phyloP scores from a whole-genome alignment of 495 filamentous ascomycete genomes.

The Aspergillus ostianus region DNA sequence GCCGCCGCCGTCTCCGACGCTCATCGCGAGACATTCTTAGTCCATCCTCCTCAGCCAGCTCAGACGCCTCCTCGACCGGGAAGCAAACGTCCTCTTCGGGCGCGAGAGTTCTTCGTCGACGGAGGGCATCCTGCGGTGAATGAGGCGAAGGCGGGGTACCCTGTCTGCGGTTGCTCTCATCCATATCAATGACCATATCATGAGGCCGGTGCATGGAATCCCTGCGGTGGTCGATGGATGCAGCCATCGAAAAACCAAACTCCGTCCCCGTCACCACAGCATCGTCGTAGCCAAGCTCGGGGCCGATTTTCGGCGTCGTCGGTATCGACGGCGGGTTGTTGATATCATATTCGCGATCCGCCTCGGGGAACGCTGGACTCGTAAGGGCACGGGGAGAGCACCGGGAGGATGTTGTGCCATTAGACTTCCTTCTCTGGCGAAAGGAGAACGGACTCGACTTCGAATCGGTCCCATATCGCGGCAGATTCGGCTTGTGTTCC shows the following conservation, averaged over 20 bases:
- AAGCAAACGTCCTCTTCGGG: conserved; percentile 94
- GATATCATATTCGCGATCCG: conserved; percentile 66
- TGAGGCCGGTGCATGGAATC: conserved; percentile 26
- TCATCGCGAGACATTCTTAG: conserved; percentile 37
- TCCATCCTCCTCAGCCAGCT: conserved; percentile 74
- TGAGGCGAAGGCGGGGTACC: conserved; percentile 33
- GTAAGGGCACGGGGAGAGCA: conserved; percentile 32
- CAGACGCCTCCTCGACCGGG: conserved; percentile 73
- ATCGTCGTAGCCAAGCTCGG: conserved; percentile 72
- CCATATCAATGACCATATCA: conserved; percentile 62
- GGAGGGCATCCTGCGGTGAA: conserved; percentile 34
- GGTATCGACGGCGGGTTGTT: conserved; percentile 98
- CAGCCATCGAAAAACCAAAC: conserved; percentile 39
- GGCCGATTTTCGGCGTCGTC: conserved; percentile 62
- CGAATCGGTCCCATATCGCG: conserved; percentile 42
- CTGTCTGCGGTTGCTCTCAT: conserved; percentile 37
- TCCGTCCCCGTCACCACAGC: conserved; percentile 61
- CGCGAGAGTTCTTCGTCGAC: conserved; percentile 51
- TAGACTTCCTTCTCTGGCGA: conserved; percentile 30
- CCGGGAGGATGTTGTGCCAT: conserved; percentile 32
- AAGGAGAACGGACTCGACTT: conserved; percentile 29
- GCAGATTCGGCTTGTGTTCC: conserved; percentile 21
- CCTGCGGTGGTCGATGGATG: conserved; percentile 35
- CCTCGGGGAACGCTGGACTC: conserved; percentile 29
- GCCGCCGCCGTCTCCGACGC: conserved; percentile 52